Conservation (phyloP, 257 asterid species). For the Anisodus acutangulus region DNA sequence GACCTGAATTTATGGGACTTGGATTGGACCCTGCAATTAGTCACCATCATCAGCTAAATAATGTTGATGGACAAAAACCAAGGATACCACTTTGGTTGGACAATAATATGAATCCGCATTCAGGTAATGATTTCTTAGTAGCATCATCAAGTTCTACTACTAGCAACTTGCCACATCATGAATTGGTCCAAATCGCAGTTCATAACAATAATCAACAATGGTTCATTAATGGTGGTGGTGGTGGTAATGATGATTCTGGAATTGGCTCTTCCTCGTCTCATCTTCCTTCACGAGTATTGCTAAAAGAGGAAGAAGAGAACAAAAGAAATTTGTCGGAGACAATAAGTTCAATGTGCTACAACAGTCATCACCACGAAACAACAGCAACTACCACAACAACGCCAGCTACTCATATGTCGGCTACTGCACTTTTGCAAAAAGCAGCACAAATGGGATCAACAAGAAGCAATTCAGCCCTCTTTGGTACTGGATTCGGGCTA, state of each 20-base stretch:
- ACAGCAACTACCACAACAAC: not conserved
- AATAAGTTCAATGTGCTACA: constrained; percentile 29
- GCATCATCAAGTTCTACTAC: constrained; percentile 16
- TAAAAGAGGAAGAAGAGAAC: constrained; percentile 30
- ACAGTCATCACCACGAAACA: not conserved
- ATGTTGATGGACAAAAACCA: constrained; percentile 29
- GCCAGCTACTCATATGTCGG: constrained; percentile 6
- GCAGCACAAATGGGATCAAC: constrained; percentile 40
- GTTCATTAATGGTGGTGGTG: not conserved
- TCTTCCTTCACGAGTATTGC: not conserved
- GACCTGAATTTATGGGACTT: constrained; percentile 34
- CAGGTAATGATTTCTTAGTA: constrained; percentile 29
- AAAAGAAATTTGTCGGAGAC: constrained; percentile 26
- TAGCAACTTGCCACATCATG: constrained; percentile 20
- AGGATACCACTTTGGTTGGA: constrained; percentile 32
- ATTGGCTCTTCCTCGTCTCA: constrained; percentile 28
- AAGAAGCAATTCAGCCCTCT: constrained; percentile 29
- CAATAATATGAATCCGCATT: constrained; percentile 8
- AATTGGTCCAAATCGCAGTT: not conserved
- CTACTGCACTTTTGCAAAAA: constrained; percentile 40
- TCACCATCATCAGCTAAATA: constrained; percentile 26
- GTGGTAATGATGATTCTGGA: constrained; percentile 25
- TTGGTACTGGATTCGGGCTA: constrained; percentile 30
- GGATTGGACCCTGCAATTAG: constrained; percentile 30
- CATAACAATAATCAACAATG: constrained; percentile 9